phyloP scores from a whole-genome alignment of 495 filamentous ascomycete species.

The Annulohypoxylon bovei region DNA sequence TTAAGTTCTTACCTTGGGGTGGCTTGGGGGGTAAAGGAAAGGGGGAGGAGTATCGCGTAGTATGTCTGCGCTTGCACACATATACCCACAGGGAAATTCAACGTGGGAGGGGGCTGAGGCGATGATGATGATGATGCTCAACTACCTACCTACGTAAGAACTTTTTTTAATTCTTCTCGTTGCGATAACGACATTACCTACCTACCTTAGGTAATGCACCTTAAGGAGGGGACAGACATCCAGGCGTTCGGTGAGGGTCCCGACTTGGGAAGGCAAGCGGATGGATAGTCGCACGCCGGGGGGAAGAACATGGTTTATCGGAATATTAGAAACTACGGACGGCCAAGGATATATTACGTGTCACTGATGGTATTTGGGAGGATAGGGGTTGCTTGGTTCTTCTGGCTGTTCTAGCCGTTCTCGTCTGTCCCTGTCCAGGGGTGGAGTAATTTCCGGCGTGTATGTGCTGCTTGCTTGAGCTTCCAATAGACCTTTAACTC shows the following conservation, averaged over 20 bases:
- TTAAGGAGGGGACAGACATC: background rate
- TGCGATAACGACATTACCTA: background rate
- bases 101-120: background rate
- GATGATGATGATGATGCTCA: slow-evolving; percentile 19
- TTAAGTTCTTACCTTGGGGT: too few species aligned
- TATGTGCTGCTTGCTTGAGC: slow-evolving; percentile 9
- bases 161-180: background rate
- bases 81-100: slow-evolving; percentile 24
- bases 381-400: slow-evolving; percentile 3
- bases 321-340: slow-evolving; percentile 20
- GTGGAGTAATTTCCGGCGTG: slow-evolving; percentile 16
- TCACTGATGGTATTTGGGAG: background rate
- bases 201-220: background rate
- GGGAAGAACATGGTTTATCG: background rate
- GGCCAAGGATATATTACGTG: slow-evolving; percentile 8
- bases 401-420: background rate
- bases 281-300: slow-evolving; percentile 3
- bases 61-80: background rate
- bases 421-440: slow-evolving; percentile 9
- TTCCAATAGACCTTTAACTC: slow-evolving; percentile 25
- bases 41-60: background rate
- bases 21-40: background rate
- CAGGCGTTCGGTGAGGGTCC: slow-evolving; percentile 23
- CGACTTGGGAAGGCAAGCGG: background rate
- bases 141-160: background rate